Evolutionary conservation across 2,329 filamentous ascomycete genomes (phyloP).

Genomic region (Fusarium protoensiforme): DNA sequence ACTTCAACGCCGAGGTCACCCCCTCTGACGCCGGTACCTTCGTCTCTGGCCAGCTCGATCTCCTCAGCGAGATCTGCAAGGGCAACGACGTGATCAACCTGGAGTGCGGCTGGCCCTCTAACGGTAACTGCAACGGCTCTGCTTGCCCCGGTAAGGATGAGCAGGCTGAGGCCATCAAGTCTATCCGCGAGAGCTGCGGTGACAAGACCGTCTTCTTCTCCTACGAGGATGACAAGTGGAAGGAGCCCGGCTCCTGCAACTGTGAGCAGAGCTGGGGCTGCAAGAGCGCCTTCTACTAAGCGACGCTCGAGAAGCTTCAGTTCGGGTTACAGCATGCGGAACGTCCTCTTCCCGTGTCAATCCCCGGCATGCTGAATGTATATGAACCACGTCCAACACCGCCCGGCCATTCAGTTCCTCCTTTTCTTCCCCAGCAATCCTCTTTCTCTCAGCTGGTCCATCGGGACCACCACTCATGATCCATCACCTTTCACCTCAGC

Average conservation of each 20-base stretch:
- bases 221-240: constrained; percentile 84
- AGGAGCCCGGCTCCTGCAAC: constrained; percentile 72
- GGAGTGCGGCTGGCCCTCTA: constrained; percentile 90
- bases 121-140: constrained; percentile 75
- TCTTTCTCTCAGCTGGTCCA: constrained; percentile 7
- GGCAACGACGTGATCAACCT: constrained; percentile 81
- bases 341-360: constrained; percentile 29
- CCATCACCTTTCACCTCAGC: constrained; percentile 11
- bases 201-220: constrained; percentile 83
- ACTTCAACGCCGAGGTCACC: constrained; percentile 81
- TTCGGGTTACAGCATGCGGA: constrained; percentile 34
- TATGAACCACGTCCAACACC: constrained; percentile 40
- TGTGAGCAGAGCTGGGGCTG: constrained; percentile 87
- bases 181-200: constrained; percentile 75
- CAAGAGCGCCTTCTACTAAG: constrained; percentile 41
- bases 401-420: constrained; percentile 37
- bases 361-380: constrained; percentile 42
- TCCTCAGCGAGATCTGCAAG: constrained; percentile 76
- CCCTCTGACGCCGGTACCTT: constrained; percentile 79
- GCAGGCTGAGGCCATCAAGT: constrained; percentile 78
- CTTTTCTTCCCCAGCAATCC: constrained; percentile 19
- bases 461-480: background rate
- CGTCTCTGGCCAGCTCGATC: constrained; percentile 76
- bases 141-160: constrained; percentile 75
- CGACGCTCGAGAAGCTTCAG: constrained; percentile 10